Conservation (phyloP, 2,329 filamentous ascomycete species). For the Fusarium sp. region DNA sequence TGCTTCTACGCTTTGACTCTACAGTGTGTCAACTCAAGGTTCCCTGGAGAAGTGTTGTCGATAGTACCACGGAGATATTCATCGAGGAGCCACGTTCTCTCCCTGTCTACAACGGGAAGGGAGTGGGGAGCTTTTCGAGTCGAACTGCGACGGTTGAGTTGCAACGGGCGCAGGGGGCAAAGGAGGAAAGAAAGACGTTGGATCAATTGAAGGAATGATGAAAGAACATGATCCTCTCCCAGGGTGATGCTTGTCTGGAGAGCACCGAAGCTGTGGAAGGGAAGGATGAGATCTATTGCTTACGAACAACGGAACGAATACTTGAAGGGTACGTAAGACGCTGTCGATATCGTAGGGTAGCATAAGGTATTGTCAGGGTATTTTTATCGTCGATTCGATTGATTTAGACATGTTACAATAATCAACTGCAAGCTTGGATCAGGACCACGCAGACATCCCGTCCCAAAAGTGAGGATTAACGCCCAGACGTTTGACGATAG, state of each 20-base stretch:
- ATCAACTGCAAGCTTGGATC: not conserved
- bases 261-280: constrained; percentile 37
- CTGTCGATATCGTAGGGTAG: too few species aligned
- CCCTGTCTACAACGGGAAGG: constrained; percentile 1
- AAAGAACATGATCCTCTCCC: constrained; percentile 9
- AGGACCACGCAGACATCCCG: not conserved
- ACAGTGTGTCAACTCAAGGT: not conserved
- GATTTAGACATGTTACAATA: constrained; percentile 1
- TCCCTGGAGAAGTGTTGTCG: not conserved
- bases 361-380: not conserved
- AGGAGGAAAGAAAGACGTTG: constrained; percentile 1
- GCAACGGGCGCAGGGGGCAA: constrained; percentile 16
- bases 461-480: constrained; percentile 31
- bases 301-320: constrained; percentile 9
- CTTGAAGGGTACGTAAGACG: constrained; percentile 4
- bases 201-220: constrained; percentile 21
- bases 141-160: constrained; percentile 10
- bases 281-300: constrained; percentile 28
- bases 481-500: constrained; percentile 27
- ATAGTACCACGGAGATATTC: not conserved
- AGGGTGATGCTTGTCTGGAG: constrained; percentile 38
- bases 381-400: constrained; percentile 1
- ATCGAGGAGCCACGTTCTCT: constrained; percentile 31
- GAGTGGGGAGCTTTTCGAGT: constrained; percentile 12
- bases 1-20: constrained; percentile 21